Percentiles rank a stretch among this genome's conserved stretches.
These are phyloP conservation scores for Castanea mollissima DNA, from an alignment of 306 rosid genomes.

Conservation along the genomic window DNA sequence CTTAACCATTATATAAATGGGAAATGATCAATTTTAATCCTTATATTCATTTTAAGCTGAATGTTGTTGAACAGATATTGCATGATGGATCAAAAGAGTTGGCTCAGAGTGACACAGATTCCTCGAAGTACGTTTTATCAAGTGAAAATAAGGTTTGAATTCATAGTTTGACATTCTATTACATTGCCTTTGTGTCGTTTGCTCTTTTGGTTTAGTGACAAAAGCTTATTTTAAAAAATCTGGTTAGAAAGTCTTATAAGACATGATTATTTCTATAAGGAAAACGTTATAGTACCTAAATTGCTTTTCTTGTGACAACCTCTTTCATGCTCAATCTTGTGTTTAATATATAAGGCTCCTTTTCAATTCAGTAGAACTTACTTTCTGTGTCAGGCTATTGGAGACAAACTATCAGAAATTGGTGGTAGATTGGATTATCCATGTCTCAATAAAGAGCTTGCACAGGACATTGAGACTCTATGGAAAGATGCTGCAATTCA, in stretches of 20 bases:
- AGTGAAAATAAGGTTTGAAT: slow-evolving; percentile 68
- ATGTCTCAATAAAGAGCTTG: slow-evolving; percentile 71
- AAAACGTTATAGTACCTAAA: neutral
- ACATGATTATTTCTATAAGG: neutral
- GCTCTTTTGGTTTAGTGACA: neutral
- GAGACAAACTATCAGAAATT: slow-evolving; percentile 78
- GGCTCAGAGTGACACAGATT: slow-evolving; percentile 65
- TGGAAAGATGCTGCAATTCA: slow-evolving; percentile 94
- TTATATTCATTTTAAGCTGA: slow-evolving; percentile 9
- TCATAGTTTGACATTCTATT: slow-evolving; percentile 9
- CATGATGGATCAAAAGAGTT: slow-evolving; percentile 92
- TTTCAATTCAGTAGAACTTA: slow-evolving; percentile 12
- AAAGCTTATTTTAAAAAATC: neutral
- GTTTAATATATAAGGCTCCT: neutral
- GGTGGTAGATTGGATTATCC: slow-evolving; percentile 91
- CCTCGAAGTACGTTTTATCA: slow-evolving; percentile 59
- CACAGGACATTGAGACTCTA: slow-evolving; percentile 73
- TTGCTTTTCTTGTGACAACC: neutral
- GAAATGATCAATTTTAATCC: slow-evolving; percentile 22
- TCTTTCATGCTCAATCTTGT: neutral
- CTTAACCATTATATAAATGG: neutral
- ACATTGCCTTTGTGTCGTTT: neutral
- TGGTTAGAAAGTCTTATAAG: slow-evolving; percentile 4
- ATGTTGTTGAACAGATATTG: slow-evolving; percentile 59
- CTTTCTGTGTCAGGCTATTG: slow-evolving; percentile 57